phyloP scores from a whole-genome alignment of 1,284 basidiomycete species.

The Leccinum insolens region DNA sequence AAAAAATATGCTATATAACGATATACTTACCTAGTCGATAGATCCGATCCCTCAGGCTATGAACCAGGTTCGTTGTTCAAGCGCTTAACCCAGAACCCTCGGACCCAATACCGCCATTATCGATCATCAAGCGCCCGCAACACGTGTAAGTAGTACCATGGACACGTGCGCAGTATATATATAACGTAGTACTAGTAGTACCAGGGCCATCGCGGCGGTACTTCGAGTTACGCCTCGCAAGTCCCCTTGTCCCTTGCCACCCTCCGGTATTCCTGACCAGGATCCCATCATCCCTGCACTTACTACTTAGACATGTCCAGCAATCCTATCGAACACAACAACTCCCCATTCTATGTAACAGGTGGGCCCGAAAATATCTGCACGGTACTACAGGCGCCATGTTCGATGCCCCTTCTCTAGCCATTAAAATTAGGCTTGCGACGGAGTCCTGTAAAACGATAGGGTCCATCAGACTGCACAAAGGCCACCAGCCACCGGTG shows the following conservation, averaged over 20 bases:
- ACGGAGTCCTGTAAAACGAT: slow-evolving; percentile 9
- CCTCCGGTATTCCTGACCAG: background rate
- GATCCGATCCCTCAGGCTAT: too few relatives aligned
- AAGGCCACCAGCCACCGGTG: background rate
- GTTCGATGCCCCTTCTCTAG: slow-evolving; percentile 4
- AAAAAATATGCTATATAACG: too few relatives aligned
- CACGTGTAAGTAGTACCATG: background rate
- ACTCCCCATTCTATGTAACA: slow-evolving; percentile 7
- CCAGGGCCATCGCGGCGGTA: too few relatives aligned
- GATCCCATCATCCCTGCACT: background rate
- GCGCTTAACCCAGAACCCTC: too few relatives aligned
- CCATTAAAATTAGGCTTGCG: slow-evolving; percentile 13
- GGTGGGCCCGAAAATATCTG: slow-evolving; percentile 1
- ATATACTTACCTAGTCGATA: too few relatives aligned
- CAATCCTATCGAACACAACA: too few relatives aligned
- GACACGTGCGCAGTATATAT: background rate
- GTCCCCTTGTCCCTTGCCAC: background rate
- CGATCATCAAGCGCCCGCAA: background rate
- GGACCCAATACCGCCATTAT: background rate
- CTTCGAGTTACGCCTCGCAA: too few relatives aligned
- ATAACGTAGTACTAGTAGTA: background rate
- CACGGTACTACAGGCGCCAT: background rate
- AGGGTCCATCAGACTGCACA: slow-evolving; percentile 8
- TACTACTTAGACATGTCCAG: slow-evolving; percentile 5
- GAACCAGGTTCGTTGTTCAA: too few relatives aligned